These are phyloP conservation scores for Mycena kentingensis DNA, from an alignment of 768 basidiomycete species.

Conservation along the genomic window DNA sequence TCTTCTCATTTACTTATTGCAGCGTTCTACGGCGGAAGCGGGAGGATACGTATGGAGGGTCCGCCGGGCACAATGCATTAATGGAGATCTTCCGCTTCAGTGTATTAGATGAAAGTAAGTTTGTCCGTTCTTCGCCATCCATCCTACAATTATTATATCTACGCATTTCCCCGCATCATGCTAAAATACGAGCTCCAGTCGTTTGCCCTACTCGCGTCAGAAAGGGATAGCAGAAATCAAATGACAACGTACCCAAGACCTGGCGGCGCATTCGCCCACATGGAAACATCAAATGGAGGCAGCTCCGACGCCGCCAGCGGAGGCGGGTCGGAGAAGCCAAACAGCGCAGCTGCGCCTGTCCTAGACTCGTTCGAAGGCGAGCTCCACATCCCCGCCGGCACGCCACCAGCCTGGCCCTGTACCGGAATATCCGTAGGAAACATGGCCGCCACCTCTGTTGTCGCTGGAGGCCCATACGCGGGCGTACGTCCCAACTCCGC, in stretches of 20 bases:
- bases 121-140: too few species aligned
- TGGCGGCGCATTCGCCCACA: slow-evolving; percentile 6
- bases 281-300: not conserved
- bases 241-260: not conserved
- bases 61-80: too few species aligned
- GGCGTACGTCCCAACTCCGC: slow-evolving; percentile 47
- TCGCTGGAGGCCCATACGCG: slow-evolving; percentile 26
- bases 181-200: slow-evolving; percentile 32
- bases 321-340: slow-evolving; percentile 7
- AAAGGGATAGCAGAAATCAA: not conserved
- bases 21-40: too few species aligned
- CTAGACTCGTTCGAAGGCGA: not conserved
- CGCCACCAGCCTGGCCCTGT: not conserved
- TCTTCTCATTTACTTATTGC: too few species aligned
- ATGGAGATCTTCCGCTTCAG: too few species aligned
- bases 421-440: too few species aligned
- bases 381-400: too few species aligned
- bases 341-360: not conserved
- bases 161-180: too few species aligned
- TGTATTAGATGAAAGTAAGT: too few species aligned
- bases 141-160: too few species aligned
- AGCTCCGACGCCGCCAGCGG: not conserved
- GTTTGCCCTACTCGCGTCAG: not conserved
- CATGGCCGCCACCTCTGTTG: slow-evolving; percentile 3
- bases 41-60: too few species aligned